Conservation (phyloP, 1,284 basidiomycete genomes). For the Leccinum pachyderme region DNA sequence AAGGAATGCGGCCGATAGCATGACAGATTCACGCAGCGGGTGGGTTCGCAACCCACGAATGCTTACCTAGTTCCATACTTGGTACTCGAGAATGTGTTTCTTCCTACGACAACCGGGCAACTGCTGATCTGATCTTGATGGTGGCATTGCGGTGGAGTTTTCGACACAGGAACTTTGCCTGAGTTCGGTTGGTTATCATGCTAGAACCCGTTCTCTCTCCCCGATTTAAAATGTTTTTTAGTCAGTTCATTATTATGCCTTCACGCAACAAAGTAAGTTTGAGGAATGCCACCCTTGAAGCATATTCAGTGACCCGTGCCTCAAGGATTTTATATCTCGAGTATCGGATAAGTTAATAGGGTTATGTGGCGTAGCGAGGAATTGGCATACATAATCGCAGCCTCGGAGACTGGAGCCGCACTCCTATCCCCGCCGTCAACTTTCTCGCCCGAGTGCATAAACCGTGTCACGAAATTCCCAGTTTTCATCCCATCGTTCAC, state of each 20-base stretch:
- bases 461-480: neutral
- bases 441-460: neutral
- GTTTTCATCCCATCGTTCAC: neutral
- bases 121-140: constrained; percentile 1
- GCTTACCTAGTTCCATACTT: neutral
- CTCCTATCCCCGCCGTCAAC: neutral
- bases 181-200: neutral
- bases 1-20: constrained; percentile 2
- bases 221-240: neutral
- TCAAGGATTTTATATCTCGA: neutral
- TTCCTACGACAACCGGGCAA: neutral
- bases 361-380: constrained; percentile 25
- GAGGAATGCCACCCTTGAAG: neutral
- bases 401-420: neutral
- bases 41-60: neutral
- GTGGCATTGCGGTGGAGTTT: constrained; percentile 10
- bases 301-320: neutral
- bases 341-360: constrained; percentile 3
- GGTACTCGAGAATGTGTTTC: neutral
- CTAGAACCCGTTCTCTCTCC: neutral
- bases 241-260: neutral
- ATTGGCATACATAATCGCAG: constrained; percentile 6
- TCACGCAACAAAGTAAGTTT: neutral
- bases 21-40: neutral
- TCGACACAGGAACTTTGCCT: neutral